Conservation (phyloP, 2,329 filamentous ascomycete genomes). For the Aspergillus transmontanensis region DNA sequence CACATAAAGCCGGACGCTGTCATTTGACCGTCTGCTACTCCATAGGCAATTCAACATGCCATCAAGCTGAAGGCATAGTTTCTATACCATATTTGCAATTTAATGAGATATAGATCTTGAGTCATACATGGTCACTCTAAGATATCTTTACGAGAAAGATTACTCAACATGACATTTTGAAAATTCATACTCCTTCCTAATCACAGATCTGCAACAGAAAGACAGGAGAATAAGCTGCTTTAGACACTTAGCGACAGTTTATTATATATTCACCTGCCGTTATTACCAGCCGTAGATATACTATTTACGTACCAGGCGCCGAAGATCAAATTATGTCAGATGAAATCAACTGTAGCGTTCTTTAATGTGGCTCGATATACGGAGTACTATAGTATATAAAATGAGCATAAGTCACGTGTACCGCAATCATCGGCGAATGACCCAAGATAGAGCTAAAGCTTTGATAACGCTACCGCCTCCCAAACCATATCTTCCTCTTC, state of each 20-base stretch:
- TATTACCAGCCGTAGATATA: neutral
- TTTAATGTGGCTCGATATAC: neutral
- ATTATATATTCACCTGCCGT: neutral
- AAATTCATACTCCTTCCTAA: neutral
- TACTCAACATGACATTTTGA: neutral
- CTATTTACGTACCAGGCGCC: neutral
- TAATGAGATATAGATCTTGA: neutral
- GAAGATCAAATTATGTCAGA: neutral
- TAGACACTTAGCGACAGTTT: neutral
- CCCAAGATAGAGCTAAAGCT: neutral
- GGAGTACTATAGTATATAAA: neutral
- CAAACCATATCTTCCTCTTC: neutral
- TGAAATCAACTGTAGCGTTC: neutral
- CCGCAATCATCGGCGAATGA: neutral
- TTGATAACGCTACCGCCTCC: neutral
- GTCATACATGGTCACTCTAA: neutral
- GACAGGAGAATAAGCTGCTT: neutral
- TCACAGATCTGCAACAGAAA: neutral
- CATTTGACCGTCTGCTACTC: slow-evolving; percentile 1
- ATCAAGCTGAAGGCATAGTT: neutral
- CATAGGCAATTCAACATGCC: neutral
- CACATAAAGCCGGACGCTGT: slow-evolving; percentile 20
- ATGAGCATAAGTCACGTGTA: neutral
- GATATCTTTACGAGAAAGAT: neutral
- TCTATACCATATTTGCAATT: neutral